These are phyloP conservation scores for Paraconiothyrium sp. DNA, from an alignment of 2,329 filamentous ascomycete genomes.

Conservation along the genomic window DNA sequence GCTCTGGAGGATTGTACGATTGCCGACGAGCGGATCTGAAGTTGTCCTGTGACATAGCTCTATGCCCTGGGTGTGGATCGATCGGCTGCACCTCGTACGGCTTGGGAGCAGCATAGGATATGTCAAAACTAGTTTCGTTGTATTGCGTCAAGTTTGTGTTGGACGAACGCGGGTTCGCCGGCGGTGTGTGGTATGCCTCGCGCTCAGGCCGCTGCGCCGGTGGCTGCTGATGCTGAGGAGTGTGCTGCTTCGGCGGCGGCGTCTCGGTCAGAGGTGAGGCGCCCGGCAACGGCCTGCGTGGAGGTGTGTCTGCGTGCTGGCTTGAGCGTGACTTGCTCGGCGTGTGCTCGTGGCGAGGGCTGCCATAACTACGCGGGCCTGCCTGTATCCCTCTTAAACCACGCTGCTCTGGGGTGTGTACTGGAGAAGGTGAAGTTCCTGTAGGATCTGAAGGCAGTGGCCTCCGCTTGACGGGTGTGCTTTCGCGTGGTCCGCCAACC, in stretches of 20 bases:
- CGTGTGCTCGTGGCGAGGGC: constrained; percentile 41
- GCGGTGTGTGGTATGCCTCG: constrained; percentile 31
- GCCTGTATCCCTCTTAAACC: constrained; percentile 40
- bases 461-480: constrained; percentile 77
- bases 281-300: constrained; percentile 42
- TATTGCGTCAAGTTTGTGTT: constrained; percentile 30
- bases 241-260: constrained; percentile 32
- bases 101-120: constrained; percentile 49
- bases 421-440: constrained; percentile 53
- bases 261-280: constrained; percentile 32
- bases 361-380: constrained; percentile 47
- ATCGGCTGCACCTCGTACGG: constrained; percentile 46
- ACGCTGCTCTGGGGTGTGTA: constrained; percentile 42
- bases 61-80: constrained; percentile 29
- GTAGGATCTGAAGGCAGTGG: constrained; percentile 84
- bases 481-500: constrained; percentile 62
- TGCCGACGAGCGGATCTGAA: constrained; percentile 34
- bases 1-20: constrained; percentile 37
- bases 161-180: constrained; percentile 36
- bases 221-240: constrained; percentile 35
- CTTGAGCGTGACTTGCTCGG: constrained; percentile 33
- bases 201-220: constrained; percentile 25
- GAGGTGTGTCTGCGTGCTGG: constrained; percentile 35
- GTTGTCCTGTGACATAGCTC: constrained; percentile 43
- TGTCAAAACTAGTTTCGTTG: constrained; percentile 41